A percentile compares a stretch with the other conserved stretches of the same genome.
Evolutionary conservation across 148 eudicot species (phyloP).

Genomic region (Rhododendron ovatum): DNA sequence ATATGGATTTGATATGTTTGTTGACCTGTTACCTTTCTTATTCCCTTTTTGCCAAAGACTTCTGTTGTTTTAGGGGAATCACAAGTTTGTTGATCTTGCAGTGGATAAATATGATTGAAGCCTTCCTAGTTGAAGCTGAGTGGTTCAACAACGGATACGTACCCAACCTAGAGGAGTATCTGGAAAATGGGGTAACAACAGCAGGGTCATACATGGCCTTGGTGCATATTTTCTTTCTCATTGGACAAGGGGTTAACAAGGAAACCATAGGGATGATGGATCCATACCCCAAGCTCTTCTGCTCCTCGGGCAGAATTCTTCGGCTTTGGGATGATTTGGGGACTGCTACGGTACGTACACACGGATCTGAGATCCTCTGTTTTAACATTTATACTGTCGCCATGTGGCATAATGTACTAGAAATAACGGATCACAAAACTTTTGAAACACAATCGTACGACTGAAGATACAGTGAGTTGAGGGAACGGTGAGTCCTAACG

Average conservation of each 20-base stretch:
- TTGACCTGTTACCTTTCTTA: neutral
- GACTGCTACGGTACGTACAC: constrained; percentile 20
- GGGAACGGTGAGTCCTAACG: no score
- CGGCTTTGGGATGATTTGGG: constrained; percentile 62
- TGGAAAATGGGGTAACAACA: constrained; percentile 40
- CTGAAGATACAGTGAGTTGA: no score
- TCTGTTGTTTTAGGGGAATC: neutral
- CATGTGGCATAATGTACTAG: neutral
- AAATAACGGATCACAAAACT: neutral
- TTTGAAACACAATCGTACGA: no score
- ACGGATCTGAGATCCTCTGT: neutral
- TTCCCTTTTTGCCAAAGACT: neutral
- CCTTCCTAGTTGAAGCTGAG: constrained; percentile 36
- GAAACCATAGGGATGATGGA: constrained; percentile 17
- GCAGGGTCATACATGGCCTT: constrained; percentile 44
- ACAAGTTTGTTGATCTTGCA: constrained; percentile 9
- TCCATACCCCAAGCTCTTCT: constrained; percentile 36
- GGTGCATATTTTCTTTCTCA: constrained; percentile 40
- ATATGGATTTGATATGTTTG: neutral
- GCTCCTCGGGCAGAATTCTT: constrained; percentile 40
- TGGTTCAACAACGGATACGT: constrained; percentile 30
- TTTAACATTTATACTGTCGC: neutral
- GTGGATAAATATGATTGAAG: constrained; percentile 52
- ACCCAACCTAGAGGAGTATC: constrained; percentile 40
- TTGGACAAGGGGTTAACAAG: constrained; percentile 31